phyloP scores from a whole-genome alignment of 1,139 yeast species.

The Schwanniomyces etchellsii region DNA sequence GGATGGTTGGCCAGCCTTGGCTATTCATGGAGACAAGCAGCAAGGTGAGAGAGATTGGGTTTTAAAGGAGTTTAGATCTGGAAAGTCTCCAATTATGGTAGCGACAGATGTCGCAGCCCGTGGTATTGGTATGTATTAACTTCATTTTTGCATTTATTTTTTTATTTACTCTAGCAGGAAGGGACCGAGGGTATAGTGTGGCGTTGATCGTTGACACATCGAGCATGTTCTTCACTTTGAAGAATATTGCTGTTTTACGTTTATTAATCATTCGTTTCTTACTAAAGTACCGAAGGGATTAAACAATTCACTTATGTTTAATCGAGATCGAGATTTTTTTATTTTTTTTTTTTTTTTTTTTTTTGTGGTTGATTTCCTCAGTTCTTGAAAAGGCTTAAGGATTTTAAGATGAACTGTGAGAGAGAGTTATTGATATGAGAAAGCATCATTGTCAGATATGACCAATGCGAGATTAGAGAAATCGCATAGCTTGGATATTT shows the following conservation, averaged over 20 bases:
- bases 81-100: slow-evolving; percentile 94
- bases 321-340: neutral
- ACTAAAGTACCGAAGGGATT: too few species aligned
- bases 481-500: too few species aligned
- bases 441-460: neutral
- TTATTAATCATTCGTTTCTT: too few species aligned
- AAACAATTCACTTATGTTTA: too few species aligned
- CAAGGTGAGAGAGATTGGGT: slow-evolving; percentile 99
- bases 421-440: neutral
- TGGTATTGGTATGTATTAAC: slow-evolving; percentile 91
- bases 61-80: slow-evolving; percentile 81
- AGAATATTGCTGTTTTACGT: too few species aligned
- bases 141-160: slow-evolving; percentile 9
- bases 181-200: slow-evolving; percentile 4
- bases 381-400: too few species aligned
- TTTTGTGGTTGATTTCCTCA: neutral
- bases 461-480: too few species aligned
- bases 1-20: slow-evolving; percentile 99
- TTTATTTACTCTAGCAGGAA: slow-evolving; percentile 16
- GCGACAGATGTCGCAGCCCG: slow-evolving; percentile 99
- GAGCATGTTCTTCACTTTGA: too few species aligned
- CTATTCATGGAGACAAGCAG: slow-evolving; percentile 98
- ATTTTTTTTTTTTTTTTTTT: neutral
- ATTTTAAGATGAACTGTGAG: too few species aligned
- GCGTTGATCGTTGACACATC: too few species aligned